Evolutionary conservation across 331 rosid species (phyloP), one percentile per base, ranked within the genome.

Genomic region (Telfairia occidentalis): DNA sequence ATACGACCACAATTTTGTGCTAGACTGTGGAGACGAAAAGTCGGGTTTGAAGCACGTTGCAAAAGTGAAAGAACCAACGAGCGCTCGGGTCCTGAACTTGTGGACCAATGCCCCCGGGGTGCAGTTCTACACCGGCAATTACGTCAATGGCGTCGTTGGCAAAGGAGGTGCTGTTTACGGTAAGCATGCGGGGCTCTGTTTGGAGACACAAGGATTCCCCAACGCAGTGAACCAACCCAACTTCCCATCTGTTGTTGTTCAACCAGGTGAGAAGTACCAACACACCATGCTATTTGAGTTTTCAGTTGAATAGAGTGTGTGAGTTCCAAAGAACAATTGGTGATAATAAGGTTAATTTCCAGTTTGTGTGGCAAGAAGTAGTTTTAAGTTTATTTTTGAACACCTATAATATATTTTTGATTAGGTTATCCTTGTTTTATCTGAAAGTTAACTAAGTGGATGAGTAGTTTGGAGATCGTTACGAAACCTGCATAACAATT

Each of bases 181-280:
- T 76, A 94, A 94, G 86, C 96, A 94, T 73, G 86, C 92, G 0
- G 98, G 90, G 43, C 83, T 94, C 15, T 94, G 98, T 75, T 74
- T 94, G 78, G 98, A 94, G 92, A 94, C 98, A 0, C 98, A 94
- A 54, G 98, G 96, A 26, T 91, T 90, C 82, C 98, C 98, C 8
- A 83, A 94, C 77, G 96, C 74, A 10, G 74, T 43, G 34, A 69
- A 69, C 16, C 74, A 69, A 69, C 74, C 74, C 23, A 69, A 69
- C 74, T 69, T 69, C 38, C 74, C 74, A 1, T 86, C 94, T 8
- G 65, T 91, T 81, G 90, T 91, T 32, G 89, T 91, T 79, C 85
- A 85, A 57, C 90, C 96, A 3, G 96, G 96, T 75, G 89, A 86
- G 86, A 90, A 84, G 81, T 91, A 94, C 76, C 81, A 81, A 59